These are phyloP conservation scores for Edaphochlamys debaryana DNA, from an alignment of 139 green algal genomes.

Conservation along the genomic window DNA sequence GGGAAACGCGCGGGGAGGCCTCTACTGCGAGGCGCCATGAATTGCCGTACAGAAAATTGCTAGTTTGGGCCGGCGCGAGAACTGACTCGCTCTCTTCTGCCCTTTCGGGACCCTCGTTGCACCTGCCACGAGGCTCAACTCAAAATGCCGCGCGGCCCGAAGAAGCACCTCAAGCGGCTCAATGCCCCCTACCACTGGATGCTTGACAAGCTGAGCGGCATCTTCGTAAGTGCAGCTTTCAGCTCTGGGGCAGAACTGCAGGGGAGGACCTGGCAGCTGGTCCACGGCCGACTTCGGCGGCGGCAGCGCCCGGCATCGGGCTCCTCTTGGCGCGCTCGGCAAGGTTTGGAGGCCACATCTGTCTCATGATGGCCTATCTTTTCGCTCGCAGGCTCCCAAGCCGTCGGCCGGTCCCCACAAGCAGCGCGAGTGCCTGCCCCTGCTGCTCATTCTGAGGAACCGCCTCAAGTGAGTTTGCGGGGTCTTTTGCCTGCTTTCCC, in stretches of 20 bases:
- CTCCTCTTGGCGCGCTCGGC: too few relatives aligned
- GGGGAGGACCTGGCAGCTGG: too few relatives aligned
- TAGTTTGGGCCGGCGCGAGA: too few relatives aligned
- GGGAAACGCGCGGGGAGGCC: too few relatives aligned
- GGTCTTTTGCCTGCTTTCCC: background rate
- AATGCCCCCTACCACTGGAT: constrained; percentile 99
- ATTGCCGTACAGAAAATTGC: too few relatives aligned
- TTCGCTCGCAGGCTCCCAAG: constrained; percentile 98
- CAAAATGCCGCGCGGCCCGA: constrained; percentile 86
- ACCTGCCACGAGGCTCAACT: constrained; percentile 29
- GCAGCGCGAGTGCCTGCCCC: constrained; percentile 96
- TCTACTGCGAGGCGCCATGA: too few relatives aligned
- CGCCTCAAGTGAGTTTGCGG: constrained; percentile 89
- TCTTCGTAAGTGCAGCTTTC: constrained; percentile 91
- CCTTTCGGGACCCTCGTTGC: background rate
- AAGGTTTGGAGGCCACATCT: too few relatives aligned
- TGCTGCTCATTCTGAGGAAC: constrained; percentile 98
- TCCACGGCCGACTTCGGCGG: too few relatives aligned
- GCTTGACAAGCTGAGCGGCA: constrained; percentile 99
- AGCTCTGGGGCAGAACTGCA: too few relatives aligned
- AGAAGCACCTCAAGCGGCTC: constrained; percentile 99
- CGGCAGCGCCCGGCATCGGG: too few relatives aligned
- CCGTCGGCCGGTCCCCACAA: constrained; percentile 97
- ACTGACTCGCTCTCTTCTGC: too few relatives aligned
- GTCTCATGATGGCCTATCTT: too few relatives aligned